A percentile compares a stretch with the other conserved stretches of the same genome.
These are phyloP conservation scores for Infundibulicybe gibba DNA, from an alignment of 768 basidiomycete species.

Conservation along the genomic window DNA sequence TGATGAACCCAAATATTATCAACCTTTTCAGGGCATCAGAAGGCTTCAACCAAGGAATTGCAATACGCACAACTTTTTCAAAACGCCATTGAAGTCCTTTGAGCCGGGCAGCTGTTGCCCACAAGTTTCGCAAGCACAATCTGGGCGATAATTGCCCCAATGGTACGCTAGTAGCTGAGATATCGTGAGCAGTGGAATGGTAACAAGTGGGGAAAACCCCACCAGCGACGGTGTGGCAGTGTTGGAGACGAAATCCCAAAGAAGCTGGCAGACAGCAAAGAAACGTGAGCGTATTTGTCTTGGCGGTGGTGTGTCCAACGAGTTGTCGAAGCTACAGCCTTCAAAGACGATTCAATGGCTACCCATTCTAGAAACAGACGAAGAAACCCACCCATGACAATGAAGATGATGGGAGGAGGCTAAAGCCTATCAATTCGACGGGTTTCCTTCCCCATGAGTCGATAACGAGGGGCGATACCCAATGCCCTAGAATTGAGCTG, in stretches of 20 bases:
- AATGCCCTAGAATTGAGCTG: conserved; percentile 79
- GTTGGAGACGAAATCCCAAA: conserved; percentile 88
- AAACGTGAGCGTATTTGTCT: conserved; percentile 66
- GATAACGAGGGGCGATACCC: conserved; percentile 52
- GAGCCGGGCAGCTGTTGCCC: conserved; percentile 68
- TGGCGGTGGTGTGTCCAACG: conserved; percentile 33
- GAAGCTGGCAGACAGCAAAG: conserved; percentile 85
- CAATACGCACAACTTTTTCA: conserved; percentile 61
- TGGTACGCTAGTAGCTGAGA: conserved; percentile 78
- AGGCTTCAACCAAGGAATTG: neutral
- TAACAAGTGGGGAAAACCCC: conserved; percentile 53
- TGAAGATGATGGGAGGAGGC: conserved; percentile 53
- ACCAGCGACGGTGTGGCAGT: conserved; percentile 44
- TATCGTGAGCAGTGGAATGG: conserved; percentile 81
- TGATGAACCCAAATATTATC: conserved; percentile 82
- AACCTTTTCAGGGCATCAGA: conserved; percentile 35
- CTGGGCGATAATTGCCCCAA: conserved; percentile 80
- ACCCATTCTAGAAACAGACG: neutral
- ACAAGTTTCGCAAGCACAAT: conserved; percentile 68
- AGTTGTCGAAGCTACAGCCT: conserved; percentile 71
- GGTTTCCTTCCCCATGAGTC: conserved; percentile 77
- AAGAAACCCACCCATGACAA: conserved; percentile 53
- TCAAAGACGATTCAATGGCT: conserved; percentile 3
- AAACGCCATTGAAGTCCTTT: conserved; percentile 51
- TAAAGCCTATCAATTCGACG: conserved; percentile 74